Evolutionary conservation across 2,329 filamentous ascomycete species (phyloP).

Genomic region (Fusarium humuli): DNA sequence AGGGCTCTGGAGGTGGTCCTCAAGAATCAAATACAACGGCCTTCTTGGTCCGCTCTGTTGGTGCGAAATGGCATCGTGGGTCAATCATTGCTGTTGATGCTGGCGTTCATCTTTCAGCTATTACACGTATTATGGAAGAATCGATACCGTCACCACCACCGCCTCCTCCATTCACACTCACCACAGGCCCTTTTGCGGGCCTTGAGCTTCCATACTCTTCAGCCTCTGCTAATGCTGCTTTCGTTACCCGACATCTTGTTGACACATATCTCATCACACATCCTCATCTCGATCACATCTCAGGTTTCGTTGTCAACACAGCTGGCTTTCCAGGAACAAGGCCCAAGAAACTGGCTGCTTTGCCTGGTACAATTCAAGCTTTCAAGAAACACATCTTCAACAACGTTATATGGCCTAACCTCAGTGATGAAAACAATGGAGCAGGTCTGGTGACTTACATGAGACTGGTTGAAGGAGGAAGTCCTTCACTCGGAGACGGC

Average conservation of each 20-base stretch:
- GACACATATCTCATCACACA: constrained; percentile 94
- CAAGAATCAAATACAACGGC: constrained; percentile 91
- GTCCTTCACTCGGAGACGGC: constrained; percentile 83
- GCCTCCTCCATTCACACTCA: constrained; percentile 63
- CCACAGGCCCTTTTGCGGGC: constrained; percentile 82
- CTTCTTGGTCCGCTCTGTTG: constrained; percentile 85
- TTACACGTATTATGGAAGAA: constrained; percentile 80
- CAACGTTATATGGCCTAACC: constrained; percentile 96
- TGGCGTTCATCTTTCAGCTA: constrained; percentile 87
- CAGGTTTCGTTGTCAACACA: constrained; percentile 92
- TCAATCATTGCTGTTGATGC: constrained; percentile 94
- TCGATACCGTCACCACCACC: constrained; percentile 55
- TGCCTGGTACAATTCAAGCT: constrained; percentile 90
- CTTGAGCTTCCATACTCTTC: constrained; percentile 75
- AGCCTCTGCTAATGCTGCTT: constrained; percentile 80
- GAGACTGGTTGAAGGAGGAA: constrained; percentile 88
- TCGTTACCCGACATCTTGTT: constrained; percentile 82
- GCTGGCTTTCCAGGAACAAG: constrained; percentile 83
- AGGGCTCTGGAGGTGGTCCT: constrained; percentile 93
- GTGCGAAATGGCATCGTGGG: constrained; percentile 81
- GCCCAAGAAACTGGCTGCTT: constrained; percentile 86
- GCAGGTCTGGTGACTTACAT: constrained; percentile 93
- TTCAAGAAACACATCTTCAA: constrained; percentile 98
- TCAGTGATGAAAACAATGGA: constrained; percentile 95
- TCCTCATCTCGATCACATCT: constrained; percentile 95